Percentiles rank a stretch among this genome's conserved stretches.
These are phyloP conservation scores for Vigna radiata DNA, from an alignment of 306 rosid genomes.

Conservation along the genomic window DNA sequence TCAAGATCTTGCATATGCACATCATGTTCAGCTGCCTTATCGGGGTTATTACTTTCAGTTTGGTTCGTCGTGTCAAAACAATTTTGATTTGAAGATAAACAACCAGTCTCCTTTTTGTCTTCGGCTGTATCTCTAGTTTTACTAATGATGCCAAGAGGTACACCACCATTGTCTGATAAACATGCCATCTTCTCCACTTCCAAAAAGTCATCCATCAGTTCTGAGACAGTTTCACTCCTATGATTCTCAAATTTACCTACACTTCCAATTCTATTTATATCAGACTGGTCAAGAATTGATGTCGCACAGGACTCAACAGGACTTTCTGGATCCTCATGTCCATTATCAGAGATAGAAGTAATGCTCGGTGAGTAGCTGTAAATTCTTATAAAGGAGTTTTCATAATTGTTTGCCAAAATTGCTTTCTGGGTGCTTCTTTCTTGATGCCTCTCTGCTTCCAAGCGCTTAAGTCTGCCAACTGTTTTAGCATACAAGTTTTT, in stretches of 20 bases:
- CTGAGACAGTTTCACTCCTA: slow-evolving; percentile 63
- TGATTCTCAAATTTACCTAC: slow-evolving; percentile 57
- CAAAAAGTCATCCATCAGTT: slow-evolving; percentile 90
- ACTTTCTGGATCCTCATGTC: slow-evolving; percentile 74
- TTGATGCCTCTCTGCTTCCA: slow-evolving; percentile 75
- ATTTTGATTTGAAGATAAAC: slow-evolving; percentile 19
- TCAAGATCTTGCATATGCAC: slow-evolving; percentile 61
- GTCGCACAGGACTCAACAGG: slow-evolving; percentile 66
- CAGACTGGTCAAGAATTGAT: slow-evolving; percentile 60
- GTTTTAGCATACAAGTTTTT: slow-evolving; percentile 78
- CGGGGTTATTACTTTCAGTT: slow-evolving; percentile 9
- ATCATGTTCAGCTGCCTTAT: slow-evolving; percentile 54
- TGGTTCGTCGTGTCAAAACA: background rate
- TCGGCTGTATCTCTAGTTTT: slow-evolving; percentile 11
- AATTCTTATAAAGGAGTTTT: slow-evolving; percentile 58
- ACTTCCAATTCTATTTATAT: slow-evolving; percentile 54
- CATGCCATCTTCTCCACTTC: slow-evolving; percentile 95
- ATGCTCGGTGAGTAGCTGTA: slow-evolving; percentile 72
- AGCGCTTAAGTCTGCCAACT: slow-evolving; percentile 64
- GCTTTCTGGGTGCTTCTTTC: slow-evolving; percentile 69
- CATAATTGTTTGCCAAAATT: slow-evolving; percentile 52
- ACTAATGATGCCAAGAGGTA: slow-evolving; percentile 32
- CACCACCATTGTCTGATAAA: slow-evolving; percentile 62
- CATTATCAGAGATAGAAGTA: slow-evolving; percentile 76
- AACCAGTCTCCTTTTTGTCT: slow-evolving; percentile 9